Conservation (phyloP, 805 yeast species). For the Candida arabinofermentans region DNA sequence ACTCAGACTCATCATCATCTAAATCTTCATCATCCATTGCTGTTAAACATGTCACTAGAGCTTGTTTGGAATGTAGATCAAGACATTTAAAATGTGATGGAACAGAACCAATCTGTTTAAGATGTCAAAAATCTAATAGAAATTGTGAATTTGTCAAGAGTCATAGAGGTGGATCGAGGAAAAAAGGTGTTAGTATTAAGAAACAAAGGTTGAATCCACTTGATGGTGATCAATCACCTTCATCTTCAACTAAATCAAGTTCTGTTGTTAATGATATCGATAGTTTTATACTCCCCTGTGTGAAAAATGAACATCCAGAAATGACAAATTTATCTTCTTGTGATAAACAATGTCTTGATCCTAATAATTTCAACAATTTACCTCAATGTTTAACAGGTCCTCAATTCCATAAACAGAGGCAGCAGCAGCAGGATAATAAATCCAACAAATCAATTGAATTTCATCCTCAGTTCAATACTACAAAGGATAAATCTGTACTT, state of each 20-base stretch:
- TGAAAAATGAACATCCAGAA: slow-evolving; percentile 20
- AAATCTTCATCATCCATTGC: slow-evolving; percentile 5
- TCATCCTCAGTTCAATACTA: slow-evolving; percentile 30
- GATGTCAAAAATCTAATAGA: slow-evolving; percentile 35
- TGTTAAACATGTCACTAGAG: slow-evolving; percentile 40
- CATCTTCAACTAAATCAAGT: neutral
- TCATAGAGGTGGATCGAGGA: slow-evolving; percentile 51
- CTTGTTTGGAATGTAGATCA: slow-evolving; percentile 49
- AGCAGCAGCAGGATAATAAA: too few relatives aligned
- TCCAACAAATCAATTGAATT: too few relatives aligned
- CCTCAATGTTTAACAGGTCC: slow-evolving; percentile 28
- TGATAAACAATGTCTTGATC: slow-evolving; percentile 24
- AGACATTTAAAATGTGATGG: slow-evolving; percentile 52
- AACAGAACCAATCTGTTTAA: slow-evolving; percentile 38
- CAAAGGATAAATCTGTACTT: slow-evolving; percentile 22
- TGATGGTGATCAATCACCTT: neutral
- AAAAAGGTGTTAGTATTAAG: slow-evolving; percentile 38
- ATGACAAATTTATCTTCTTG: slow-evolving; percentile 19
- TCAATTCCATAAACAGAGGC: too few relatives aligned
- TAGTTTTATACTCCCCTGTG: slow-evolving; percentile 28
- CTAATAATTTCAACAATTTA: slow-evolving; percentile 22
- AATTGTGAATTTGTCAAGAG: slow-evolving; percentile 47
- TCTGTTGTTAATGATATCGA: slow-evolving; percentile 9
- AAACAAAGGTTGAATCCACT: slow-evolving; percentile 12
- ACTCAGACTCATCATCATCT: neutral